phyloP scores from a whole-genome alignment of 352 stramenopile genomes.

The Thalassiosira hispida region DNA sequence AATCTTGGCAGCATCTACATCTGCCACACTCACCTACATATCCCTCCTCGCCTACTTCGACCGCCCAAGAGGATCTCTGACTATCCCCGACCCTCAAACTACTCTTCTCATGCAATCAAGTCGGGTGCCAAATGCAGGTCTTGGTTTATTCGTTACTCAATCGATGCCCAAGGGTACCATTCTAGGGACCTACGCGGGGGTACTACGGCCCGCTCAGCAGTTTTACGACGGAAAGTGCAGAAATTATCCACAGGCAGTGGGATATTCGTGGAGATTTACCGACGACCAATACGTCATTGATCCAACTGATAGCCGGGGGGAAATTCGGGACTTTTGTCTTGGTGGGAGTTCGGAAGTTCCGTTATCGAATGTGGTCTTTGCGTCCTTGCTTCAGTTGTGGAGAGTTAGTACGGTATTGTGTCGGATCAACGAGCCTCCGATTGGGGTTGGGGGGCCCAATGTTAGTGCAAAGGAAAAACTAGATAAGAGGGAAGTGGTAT shows the following conservation, averaged over 20 bases:
- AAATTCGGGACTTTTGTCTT: constrained; percentile 54
- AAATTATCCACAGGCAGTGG: constrained; percentile 58
- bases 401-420: constrained; percentile 60
- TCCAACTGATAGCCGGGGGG: constrained; percentile 65
- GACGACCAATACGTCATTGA: constrained; percentile 73
- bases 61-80: constrained; percentile 58
- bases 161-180: constrained; percentile 50
- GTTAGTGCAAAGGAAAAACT: constrained; percentile 72
- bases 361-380: constrained; percentile 39
- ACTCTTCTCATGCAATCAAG: constrained; percentile 34
- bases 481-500: constrained; percentile 54
- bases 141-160: constrained; percentile 61
- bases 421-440: constrained; percentile 80
- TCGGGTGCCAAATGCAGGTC: constrained; percentile 57
- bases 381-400: constrained; percentile 32
- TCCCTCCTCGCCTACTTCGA: constrained; percentile 62
- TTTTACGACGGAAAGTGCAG: constrained; percentile 59
- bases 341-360: constrained; percentile 53
- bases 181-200: constrained; percentile 75
- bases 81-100: constrained; percentile 11
- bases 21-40: constrained; percentile 62
- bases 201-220: constrained; percentile 54
- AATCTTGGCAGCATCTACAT: constrained; percentile 20
- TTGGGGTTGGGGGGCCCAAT: constrained; percentile 62
- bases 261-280: constrained; percentile 80